Conservation (phyloP, 805 yeast species). For the Isabelozyma pseudorhagii region DNA sequence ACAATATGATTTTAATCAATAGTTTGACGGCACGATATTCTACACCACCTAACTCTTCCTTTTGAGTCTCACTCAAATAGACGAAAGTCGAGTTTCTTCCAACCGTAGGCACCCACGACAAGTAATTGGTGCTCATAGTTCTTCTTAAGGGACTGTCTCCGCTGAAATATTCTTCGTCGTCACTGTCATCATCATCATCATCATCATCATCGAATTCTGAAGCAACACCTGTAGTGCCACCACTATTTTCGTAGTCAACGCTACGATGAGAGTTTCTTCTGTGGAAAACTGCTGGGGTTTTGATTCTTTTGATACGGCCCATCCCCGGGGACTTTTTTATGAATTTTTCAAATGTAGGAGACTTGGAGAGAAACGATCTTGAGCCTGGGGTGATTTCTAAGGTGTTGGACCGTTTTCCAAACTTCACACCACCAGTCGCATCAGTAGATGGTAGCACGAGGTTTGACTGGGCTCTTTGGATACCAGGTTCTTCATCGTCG, state of each 20-base stretch:
- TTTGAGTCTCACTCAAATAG: constrained; percentile 75
- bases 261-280: neutral
- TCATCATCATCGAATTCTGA: constrained; percentile 5
- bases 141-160: constrained; percentile 11
- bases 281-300: constrained; percentile 6
- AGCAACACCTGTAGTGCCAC: constrained; percentile 2
- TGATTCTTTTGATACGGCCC: constrained; percentile 4
- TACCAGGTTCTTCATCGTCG: constrained; percentile 8
- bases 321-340: constrained; percentile 3
- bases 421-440: constrained; percentile 32
- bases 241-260: neutral
- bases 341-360: constrained; percentile 50
- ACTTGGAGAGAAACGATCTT: constrained; percentile 16
- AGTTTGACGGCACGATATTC: constrained; percentile 89
- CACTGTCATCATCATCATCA: constrained; percentile 9
- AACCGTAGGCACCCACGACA: constrained; percentile 88
- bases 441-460: constrained; percentile 32
- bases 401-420: constrained; percentile 46
- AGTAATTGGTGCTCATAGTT: constrained; percentile 57
- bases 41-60: constrained; percentile 95
- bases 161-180: constrained; percentile 12
- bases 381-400: constrained; percentile 33
- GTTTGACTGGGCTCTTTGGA: constrained; percentile 28
- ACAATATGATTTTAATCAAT: constrained; percentile 58
- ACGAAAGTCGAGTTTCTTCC: constrained; percentile 94